Percentiles rank a stretch among this genome's conserved stretches.
phyloP scores from a whole-genome alignment of 106 monocot genomes.

The Dendrobium officinale region DNA sequence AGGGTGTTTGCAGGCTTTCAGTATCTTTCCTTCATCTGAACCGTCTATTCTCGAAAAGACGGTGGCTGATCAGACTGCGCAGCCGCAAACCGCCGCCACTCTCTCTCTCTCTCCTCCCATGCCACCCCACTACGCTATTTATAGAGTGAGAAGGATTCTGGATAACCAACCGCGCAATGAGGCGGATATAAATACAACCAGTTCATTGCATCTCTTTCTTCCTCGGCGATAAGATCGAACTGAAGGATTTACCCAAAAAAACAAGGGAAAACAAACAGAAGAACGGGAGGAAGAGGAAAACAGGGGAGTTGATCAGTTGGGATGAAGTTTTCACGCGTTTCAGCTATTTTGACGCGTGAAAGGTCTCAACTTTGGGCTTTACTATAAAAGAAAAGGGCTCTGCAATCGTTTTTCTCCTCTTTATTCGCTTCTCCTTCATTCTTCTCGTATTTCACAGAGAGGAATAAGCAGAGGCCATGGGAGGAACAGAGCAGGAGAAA shows the following conservation, averaged over 20 bases:
- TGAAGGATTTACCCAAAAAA: not conserved
- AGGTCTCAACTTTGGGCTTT: not conserved
- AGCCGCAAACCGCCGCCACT: not conserved
- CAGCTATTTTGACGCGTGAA: not conserved
- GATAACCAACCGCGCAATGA: not conserved
- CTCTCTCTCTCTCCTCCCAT: not conserved
- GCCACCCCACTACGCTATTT: not conserved
- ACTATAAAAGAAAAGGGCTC: not conserved
- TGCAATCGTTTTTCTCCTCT: not conserved
- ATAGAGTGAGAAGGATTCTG: not conserved
- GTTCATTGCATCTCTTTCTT: not conserved
- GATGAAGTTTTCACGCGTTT: not conserved
- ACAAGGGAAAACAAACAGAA: too few species aligned
- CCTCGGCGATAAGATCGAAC: not conserved
- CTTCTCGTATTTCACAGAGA: not conserved
- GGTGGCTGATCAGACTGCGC: conserved; percentile 4
- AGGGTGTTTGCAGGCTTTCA: not conserved
- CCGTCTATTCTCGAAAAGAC: not conserved
- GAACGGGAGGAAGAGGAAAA: not conserved
- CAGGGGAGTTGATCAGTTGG: not conserved
- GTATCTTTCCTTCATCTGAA: not conserved
- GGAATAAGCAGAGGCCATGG: not conserved
- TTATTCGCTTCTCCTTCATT: not conserved
- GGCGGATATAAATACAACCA: not conserved
- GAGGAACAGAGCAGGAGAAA: conserved; percentile 4